Evolutionary conservation across 371 early-diverging fungal genomes (phyloP), one percentile per base, ranked within the genome.

Genomic region (Mucor piriformis): DNA sequence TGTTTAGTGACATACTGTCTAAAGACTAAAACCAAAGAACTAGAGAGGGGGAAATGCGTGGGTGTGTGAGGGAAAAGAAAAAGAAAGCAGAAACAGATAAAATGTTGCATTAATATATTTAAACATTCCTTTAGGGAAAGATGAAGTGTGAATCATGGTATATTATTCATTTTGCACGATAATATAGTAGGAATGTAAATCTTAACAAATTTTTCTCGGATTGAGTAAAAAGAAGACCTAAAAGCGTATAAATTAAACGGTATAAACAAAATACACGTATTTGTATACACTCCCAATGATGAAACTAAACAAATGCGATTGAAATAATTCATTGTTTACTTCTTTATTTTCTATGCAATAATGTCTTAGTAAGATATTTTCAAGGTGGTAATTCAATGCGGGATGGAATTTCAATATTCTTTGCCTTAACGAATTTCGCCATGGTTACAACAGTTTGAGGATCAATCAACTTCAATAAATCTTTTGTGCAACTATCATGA

Each of bases 401-500:
- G 23, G 61, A 54, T 38, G 61, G 55, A 24, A 53, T 44, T 38
- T 35, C 18, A 20, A 54, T 56, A 1, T 35, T 21, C 11, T 55
- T 62, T 50, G 20, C 15, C n/a, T 34, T 50, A 2, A 55, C 25
- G 25, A 50, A 62, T 29, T 24, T 20, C 10, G 40, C 29, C 62
- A 62, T 62, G 18, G 33, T 25, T 16, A 23, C 29, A 3, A 75
- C 38, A 25, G 59, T 53, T 18, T 59, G 42, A 20, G 54, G 47
- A 37, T 69, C 67, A 33, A 67, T 59, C n/a, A 67, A 42, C 18
- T 54, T 59, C 12, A 75, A 33, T 47, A 75, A 43, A 20, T 47
- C 48, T 5, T 59, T 50, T 6, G 72, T 69, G 24, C 75, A 76
- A 40, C 73, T 72, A 12, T 66, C 68, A 0, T 32, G 43, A 49